A percentile compares a stretch with the other conserved stretches of the same genome.
phyloP scores from a whole-genome alignment of 164 flowering plant species.

The Warburgia ugandensis region DNA sequence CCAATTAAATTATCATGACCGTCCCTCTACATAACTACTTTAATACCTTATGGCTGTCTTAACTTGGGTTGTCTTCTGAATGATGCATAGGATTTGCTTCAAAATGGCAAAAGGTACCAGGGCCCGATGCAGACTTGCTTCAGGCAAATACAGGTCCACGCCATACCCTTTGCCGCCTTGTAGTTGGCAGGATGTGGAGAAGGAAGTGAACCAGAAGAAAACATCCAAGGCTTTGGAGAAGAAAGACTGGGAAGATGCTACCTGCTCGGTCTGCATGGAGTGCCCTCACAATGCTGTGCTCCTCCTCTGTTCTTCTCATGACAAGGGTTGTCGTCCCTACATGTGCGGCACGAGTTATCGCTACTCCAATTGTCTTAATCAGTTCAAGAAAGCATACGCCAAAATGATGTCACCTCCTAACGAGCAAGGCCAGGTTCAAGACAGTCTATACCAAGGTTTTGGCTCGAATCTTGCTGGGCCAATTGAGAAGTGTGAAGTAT shows the following conservation, averaged over 20 bases:
- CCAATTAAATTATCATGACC: not conserved
- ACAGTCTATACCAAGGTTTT: not conserved
- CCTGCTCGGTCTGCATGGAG: conserved; percentile 69
- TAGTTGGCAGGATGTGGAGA: conserved; percentile 6
- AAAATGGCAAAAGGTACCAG: conserved; percentile 63
- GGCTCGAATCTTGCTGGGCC: conserved; percentile 1
- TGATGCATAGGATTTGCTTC: not conserved
- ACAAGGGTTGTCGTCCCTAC: conserved; percentile 72
- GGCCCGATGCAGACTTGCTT: conserved; percentile 46
- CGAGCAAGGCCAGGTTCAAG: conserved; percentile 4
- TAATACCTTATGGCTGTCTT: not conserved
- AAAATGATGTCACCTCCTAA: conserved; percentile 17
- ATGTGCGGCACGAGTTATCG: conserved; percentile 72
- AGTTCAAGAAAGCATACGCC: conserved; percentile 34
- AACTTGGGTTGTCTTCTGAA: not conserved
- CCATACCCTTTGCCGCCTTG: conserved; percentile 45
- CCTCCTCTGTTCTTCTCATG: conserved; percentile 65
- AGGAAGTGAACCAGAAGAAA: conserved; percentile 19
- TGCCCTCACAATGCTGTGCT: conserved; percentile 73
- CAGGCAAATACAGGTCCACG: conserved; percentile 38
- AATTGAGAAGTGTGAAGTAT: conserved; percentile 16
- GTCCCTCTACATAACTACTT: too few relatives aligned
- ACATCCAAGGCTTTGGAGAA: conserved; percentile 21
- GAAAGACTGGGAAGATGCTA: conserved; percentile 61
- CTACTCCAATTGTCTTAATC: conserved; percentile 60